Base-by-base conservation (phyloP, 2,329 filamentous ascomycete genomes). In the Zymoseptoria crescenta region DNA sequence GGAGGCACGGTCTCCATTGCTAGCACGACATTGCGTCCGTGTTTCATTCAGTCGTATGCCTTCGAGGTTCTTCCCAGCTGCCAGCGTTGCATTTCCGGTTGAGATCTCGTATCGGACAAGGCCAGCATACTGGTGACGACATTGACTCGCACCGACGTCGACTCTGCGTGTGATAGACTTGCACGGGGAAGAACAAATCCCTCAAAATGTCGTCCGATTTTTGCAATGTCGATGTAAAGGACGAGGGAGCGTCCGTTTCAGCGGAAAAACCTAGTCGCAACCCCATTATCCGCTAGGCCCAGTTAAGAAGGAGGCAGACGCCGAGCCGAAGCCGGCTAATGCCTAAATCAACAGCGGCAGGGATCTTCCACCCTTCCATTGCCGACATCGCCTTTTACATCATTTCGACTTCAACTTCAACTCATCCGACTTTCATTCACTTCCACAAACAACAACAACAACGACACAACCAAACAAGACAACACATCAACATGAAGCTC, bases 401-500 rank as follows among this genome's bases (percentile, higher is more conserved):
- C 35, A 45, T n/a, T 45, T 16, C 35, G 13, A 45, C 13, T n/a
- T 13, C 13, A 30, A 30, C 29, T 30, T 10, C 5, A 41, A 41
- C 35, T 41, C 16, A 45, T 16, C 35, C n/a, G 13, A 45, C 35
- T 45, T 45, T 45, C 13, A 45, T n/a, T 45, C 35, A 45, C 35
- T 41, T 41, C 35, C 16, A 4, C 30, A 41, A 41, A 41, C 13
- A 16, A 16, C 35, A 10, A 41, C 35, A 52, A 10, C 51, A 28
- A 8, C 9, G 7, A 10, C 51, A 29, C 6, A 9, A 24, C 7
- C 10, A 3, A 29, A 6, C 51, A 52, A 13, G 8, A 9, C 19
- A 10, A 51, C 49, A 19, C 27, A 28, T 65, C 67, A 74, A 57
- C 55, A 83, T 83, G 83, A 87, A 87, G 76, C 81, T 87, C 64